Base-by-base conservation (phyloP, 345 rosid species). In the Boechera divaricarpa region DNA sequence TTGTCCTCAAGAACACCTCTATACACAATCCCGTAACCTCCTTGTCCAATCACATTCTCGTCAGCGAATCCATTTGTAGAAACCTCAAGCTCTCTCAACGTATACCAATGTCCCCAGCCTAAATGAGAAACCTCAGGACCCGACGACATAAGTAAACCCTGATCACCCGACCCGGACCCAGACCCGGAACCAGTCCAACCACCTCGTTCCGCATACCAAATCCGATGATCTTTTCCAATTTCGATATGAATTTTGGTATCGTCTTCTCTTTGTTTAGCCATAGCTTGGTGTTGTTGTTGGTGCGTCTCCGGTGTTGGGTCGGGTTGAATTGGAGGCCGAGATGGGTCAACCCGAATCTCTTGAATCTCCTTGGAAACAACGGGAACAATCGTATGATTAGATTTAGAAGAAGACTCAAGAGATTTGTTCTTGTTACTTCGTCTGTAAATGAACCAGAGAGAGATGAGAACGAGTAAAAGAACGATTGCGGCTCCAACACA, bases 41-140 rank as follows among this genome's bases (percentile, higher is more conserved):
- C 98, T 87, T 94, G 97, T 38, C 98, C 98, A 49, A 92, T 92
- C 75, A 90, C 97, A 78, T 88, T 90, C 83, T 86, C 95, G 64
- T 83, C 89, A 26, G 90, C 81, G 51, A 94, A 92, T 4, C 84
- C 85, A 75, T 85, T 83, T 2, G 98, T 92, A 9, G 98, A 81
- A 66, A 82, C 79, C 82, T 94, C 97, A 18, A 94, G 97, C 91
- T 94, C 98, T 77, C 97, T 89, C 44, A 94, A 72, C 18, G 93
- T 94, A 56, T 90, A 94, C 97, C 98, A 94, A 76, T 89, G 98
- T 0, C 98, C 98, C 98, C 98, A 94, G 3, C 97, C 98, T 79
- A 94, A 82, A 86, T 94, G 98, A 44, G 97, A 92, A 72, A 94
- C 98, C 74, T 91, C 98, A 39, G 95, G 97, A 76, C 77, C 90